Percentiles rank a stretch among this genome's conserved stretches.
Conservation (phyloP, 2,329 filamentous ascomycete species). For the Hypoxylon sp. region DNA sequence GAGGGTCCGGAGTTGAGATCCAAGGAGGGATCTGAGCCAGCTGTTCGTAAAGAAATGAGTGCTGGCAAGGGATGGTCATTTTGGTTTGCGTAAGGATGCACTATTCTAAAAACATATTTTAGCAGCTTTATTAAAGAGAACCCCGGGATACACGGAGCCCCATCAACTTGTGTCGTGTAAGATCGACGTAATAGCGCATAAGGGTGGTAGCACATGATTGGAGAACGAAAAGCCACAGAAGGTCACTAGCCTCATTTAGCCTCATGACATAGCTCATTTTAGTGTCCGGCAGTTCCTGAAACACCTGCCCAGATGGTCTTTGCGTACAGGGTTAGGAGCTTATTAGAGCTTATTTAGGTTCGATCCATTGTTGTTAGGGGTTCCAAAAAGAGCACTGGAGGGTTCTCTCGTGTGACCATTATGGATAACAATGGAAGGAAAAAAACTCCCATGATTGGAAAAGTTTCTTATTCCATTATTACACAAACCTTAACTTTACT, state of each 20-base stretch:
- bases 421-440: background rate
- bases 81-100: background rate
- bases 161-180: conserved; percentile 2
- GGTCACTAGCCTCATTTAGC: conserved; percentile 25
- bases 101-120: conserved; percentile 8
- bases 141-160: conserved; percentile 22
- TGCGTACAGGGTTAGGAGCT: conserved; percentile 19
- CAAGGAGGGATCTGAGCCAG: conserved; percentile 28
- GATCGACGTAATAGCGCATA: conserved; percentile 37
- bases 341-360: conserved; percentile 27
- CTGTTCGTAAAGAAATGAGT: conserved; percentile 31
- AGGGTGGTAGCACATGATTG: conserved; percentile 23
- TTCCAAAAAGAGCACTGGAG: conserved; percentile 22
- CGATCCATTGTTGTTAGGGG: conserved; percentile 11
- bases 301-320: conserved; percentile 28
- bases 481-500: conserved; percentile 21
- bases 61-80: conserved; percentile 21
- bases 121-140: background rate
- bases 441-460: conserved; percentile 1
- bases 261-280: conserved; percentile 19
- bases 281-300: conserved; percentile 41
- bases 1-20: conserved; percentile 54
- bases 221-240: conserved; percentile 31
- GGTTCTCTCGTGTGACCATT: conserved; percentile 31
- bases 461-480: conserved; percentile 18